These are phyloP conservation scores for Helianthus tuberosus DNA, from an alignment of 129 eudicot species.

Conservation along the genomic window DNA sequence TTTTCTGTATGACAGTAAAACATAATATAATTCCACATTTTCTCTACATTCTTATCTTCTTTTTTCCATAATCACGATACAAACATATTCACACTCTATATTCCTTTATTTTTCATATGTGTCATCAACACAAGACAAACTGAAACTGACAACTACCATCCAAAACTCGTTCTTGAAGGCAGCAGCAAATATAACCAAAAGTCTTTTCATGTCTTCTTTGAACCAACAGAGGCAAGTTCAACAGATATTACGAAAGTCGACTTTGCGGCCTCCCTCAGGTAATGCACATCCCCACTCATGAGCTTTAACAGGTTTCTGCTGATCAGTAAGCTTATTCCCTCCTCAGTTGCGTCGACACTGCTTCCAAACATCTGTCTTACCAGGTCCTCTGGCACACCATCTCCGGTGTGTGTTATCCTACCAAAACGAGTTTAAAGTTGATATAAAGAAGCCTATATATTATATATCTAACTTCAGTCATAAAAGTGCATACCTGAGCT, in stretches of 20 bases:
- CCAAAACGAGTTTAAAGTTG: neutral
- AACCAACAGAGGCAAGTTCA: conserved; percentile 67
- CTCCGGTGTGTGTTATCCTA: conserved; percentile 86
- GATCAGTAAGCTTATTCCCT: conserved; percentile 73
- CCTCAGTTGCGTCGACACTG: conserved; percentile 60
- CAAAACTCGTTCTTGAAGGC: too few relatives aligned
- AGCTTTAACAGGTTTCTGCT: conserved; percentile 81
- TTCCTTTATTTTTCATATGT: too few relatives aligned
- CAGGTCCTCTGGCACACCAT: conserved; percentile 72
- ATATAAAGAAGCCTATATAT: neutral
- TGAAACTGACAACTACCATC: too few relatives aligned
- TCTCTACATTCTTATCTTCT: too few relatives aligned
- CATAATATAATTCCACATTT: too few relatives aligned
- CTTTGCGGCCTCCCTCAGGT: conserved; percentile 63
- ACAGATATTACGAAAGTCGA: conserved; percentile 74
- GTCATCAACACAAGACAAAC: too few relatives aligned
- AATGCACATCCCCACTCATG: conserved; percentile 91
- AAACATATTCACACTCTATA: too few relatives aligned
- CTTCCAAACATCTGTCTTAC: conserved; percentile 70
- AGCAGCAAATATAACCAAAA: too few relatives aligned
- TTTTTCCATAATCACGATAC: too few relatives aligned
- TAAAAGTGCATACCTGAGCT: conserved; percentile 55
- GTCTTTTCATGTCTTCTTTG: conserved; percentile 21
- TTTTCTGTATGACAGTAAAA: too few relatives aligned
- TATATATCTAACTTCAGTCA: neutral